Conservation (phyloP, 306 rosid species). For the Herpetospermum pedunculosum region DNA sequence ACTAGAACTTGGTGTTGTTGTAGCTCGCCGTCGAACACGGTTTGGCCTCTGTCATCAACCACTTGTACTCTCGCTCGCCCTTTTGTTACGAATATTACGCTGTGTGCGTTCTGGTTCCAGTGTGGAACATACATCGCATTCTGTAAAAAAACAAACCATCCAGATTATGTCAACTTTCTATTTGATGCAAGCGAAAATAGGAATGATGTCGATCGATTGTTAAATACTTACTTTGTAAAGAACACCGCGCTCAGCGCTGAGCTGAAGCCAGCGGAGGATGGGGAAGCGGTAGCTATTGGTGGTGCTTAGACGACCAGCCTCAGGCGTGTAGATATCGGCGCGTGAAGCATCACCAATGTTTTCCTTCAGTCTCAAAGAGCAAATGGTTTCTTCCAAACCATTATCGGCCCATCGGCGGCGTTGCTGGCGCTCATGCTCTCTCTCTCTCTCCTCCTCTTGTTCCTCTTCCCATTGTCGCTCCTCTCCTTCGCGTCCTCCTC, state of each 20-base stretch:
- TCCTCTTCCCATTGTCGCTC: constrained; percentile 9
- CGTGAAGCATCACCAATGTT: constrained; percentile 24
- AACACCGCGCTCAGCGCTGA: constrained; percentile 27
- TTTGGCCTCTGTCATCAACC: constrained; percentile 34
- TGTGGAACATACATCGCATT: constrained; percentile 44
- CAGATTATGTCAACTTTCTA: too few species aligned
- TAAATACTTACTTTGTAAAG: constrained; percentile 30
- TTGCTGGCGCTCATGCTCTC: not conserved
- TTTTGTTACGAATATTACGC: constrained; percentile 24
- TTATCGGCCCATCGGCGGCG: not conserved
- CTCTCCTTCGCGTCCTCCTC: not conserved
- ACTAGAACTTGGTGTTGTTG: constrained; percentile 24
- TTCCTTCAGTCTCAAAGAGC: constrained; percentile 17
- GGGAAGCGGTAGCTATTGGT: constrained; percentile 26
- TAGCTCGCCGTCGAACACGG: constrained; percentile 29
- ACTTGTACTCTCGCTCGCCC: constrained; percentile 44
- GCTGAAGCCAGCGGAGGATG: constrained; percentile 18
- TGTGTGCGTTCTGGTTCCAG: constrained; percentile 45
- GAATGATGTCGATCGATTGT: too few species aligned
- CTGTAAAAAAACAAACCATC: constrained; percentile 17
- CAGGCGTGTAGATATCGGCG: constrained; percentile 27
- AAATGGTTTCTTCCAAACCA: constrained; percentile 26
- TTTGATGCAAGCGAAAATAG: too few species aligned
- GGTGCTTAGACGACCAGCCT: constrained; percentile 26
- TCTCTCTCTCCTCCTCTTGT: not conserved